phyloP scores from a whole-genome alignment of 1,284 basidiomycete species.

The Leccinum griseonigrum region DNA sequence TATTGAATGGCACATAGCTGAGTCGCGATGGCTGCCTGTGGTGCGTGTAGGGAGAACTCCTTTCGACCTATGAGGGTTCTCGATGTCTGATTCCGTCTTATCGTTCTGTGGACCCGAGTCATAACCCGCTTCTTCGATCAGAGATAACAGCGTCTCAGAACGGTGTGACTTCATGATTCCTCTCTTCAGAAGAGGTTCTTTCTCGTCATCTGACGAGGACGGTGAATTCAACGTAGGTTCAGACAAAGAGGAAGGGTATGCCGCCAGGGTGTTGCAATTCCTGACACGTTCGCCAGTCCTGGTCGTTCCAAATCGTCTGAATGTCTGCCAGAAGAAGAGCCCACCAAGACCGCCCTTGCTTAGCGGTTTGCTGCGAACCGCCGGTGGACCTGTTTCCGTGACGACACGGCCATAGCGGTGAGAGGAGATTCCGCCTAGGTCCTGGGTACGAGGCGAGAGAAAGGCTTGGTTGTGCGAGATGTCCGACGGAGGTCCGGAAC shows the following conservation, averaged over 20 bases:
- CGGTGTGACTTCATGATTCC: conserved; percentile 9
- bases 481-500: background rate
- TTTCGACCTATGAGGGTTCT: background rate
- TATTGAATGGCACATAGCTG: conserved; percentile 17
- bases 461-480: conserved; percentile 2
- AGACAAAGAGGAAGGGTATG: conserved; percentile 11
- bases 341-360: background rate
- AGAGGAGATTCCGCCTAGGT: conserved; percentile 18
- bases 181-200: conserved; percentile 4
- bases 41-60: background rate
- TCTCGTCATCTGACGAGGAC: conserved; percentile 9
- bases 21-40: conserved; percentile 11
- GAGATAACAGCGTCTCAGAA: conserved; percentile 12
- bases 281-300: background rate
- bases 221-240: conserved; percentile 10
- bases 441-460: conserved; percentile 21
- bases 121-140: conserved; percentile 11
- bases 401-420: conserved; percentile 19
- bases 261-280: background rate
- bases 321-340: background rate
- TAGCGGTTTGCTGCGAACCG: background rate
- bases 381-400: background rate
- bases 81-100: background rate
- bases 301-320: background rate
- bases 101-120: background rate